Evolutionary conservation across 2,329 filamentous ascomycete genomes (phyloP), one percentile per base, ranked within the genome.

Genomic region (Epichloe coenophiala): DNA sequence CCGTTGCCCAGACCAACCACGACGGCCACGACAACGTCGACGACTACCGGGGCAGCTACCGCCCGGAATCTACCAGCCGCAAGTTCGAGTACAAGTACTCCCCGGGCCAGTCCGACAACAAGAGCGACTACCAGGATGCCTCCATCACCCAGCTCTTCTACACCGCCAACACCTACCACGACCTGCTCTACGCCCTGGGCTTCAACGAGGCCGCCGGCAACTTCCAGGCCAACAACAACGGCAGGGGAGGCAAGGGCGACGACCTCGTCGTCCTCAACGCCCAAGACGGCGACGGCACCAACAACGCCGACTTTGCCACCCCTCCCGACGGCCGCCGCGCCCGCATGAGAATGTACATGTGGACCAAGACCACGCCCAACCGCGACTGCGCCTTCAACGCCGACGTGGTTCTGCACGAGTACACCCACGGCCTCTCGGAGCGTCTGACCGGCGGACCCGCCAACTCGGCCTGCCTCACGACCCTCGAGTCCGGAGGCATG

Each of bases 101-200:
- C 27, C 27, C 27, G 0, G 7, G 8, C 3, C 27, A 9, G 3
- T 31, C 27, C 27, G 8, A 31, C 27, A 31, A 8, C 27, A 31
- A 8, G 7, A 31, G 27, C 27, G 27, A 31, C 27, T 31, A 31
- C 27, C 27, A 8, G 27, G 7, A 31, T 8, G 27, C 27, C 1
- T 78, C 78, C 0, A 66, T 77, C 48, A 72, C 75, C 0, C 78
- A 82, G 62, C 70, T 81, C 5, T 82, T 79, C 65, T 82, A 81
- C 66, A 79, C 76, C 0, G 68, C 71, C 36, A 81, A 81, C 66
- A 69, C 66, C 36, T 81, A 76, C 62, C 78, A 81, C 57, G 79
- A 82, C 51, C 60, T 82, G 0, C 68, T 81, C 9, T 74, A 81
- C 56, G 59, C 65, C 5, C 71, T 81, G 0, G 78, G 78, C 5